Evolutionary conservation across 805 yeast species (phyloP), one percentile per base, ranked within the genome.

Genomic region (Alloascoidea hylecoeti): DNA sequence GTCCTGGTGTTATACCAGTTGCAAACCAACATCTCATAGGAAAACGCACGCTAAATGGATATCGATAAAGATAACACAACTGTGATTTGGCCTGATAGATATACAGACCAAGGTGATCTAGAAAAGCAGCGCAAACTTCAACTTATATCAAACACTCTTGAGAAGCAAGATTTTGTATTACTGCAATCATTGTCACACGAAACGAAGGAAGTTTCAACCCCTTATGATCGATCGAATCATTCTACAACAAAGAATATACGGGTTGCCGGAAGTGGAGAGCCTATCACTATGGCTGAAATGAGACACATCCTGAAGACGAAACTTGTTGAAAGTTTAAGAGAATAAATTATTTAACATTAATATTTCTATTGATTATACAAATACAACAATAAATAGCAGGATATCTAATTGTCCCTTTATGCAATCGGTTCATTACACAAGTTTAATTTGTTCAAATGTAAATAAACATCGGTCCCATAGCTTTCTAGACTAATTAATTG

Each of bases 401-500:
- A n/a, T n/a, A n/a, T n/a, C n/a, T n/a, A n/a, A n/a, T n/a, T 15
- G 16, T 15, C 34, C 9, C 16, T 18, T 28, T 15, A 35, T 23
- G 68, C 66, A 37, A 64, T 53, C 13, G 70, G 70, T 45, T 64
- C 70, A 45, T 58, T 55, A 4, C 63, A 57, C 44, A 65, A 59
- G 46, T 63, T 59, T 48, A 64, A 58, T 40, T 67, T 49, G 46
- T 64, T 64, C 49, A 64, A 58, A 48, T 64, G 70, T 38, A 64
- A 56, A 44, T 64, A 64, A n/a, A 64, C 70, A 46, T 64, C 70
- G 12, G 70, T 64, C 18, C 70, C 70, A 43, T 64, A 64, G 19
- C 69, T 69, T 47, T 64, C 70, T 69, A 64, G 63, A 5, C 64
- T 57, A 18, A 64, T 64, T 43, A 64, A 54, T 49, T 64, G 64